Conservation (phyloP, 2,329 filamentous ascomycete species). For the Fusarium sp. region DNA sequence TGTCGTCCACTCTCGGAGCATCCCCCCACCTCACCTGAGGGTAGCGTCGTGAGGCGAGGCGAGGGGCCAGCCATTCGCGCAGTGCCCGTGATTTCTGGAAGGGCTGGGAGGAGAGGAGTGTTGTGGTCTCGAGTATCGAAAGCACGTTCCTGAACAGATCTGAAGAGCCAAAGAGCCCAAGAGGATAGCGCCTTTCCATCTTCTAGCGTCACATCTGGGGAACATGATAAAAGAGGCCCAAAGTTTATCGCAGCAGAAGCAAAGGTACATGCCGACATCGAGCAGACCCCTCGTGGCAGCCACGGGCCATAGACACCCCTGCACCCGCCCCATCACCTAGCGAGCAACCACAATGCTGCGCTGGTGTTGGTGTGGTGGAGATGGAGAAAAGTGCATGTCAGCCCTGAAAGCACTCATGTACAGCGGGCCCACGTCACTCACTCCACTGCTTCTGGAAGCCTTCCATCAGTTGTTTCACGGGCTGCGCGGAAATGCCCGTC, state of each 20-base stretch:
- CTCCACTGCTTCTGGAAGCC: slow-evolving; percentile 46
- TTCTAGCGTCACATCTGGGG: slow-evolving; percentile 36
- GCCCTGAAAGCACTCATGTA: slow-evolving; percentile 28
- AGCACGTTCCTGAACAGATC: neutral
- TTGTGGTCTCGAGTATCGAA: slow-evolving; percentile 2
- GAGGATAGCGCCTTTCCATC: slow-evolving; percentile 5
- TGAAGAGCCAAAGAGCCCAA: neutral
- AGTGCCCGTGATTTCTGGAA: neutral
- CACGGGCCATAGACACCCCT: slow-evolving; percentile 44
- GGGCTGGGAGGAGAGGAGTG: neutral
- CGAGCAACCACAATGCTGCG: neutral
- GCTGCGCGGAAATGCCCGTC: slow-evolving; percentile 38
- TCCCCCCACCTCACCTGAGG: slow-evolving; percentile 39
- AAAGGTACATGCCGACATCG: slow-evolving; percentile 35
- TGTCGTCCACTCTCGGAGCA: slow-evolving; percentile 18
- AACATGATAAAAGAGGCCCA: slow-evolving; percentile 25
- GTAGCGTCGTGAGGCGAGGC: slow-evolving; percentile 31
- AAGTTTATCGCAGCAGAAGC: slow-evolving; percentile 41
- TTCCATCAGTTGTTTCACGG: slow-evolving; percentile 44
- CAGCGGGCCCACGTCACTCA: slow-evolving; percentile 28
- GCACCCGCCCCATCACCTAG: slow-evolving; percentile 20
- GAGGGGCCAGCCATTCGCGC: neutral
- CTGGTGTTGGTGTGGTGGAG: slow-evolving; percentile 21
- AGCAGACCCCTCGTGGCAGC: slow-evolving; percentile 44
- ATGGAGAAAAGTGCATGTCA: slow-evolving; percentile 28